phyloP scores from a whole-genome alignment of 2,329 filamentous ascomycete species.

The Magnaporthiopsis incrustans region DNA sequence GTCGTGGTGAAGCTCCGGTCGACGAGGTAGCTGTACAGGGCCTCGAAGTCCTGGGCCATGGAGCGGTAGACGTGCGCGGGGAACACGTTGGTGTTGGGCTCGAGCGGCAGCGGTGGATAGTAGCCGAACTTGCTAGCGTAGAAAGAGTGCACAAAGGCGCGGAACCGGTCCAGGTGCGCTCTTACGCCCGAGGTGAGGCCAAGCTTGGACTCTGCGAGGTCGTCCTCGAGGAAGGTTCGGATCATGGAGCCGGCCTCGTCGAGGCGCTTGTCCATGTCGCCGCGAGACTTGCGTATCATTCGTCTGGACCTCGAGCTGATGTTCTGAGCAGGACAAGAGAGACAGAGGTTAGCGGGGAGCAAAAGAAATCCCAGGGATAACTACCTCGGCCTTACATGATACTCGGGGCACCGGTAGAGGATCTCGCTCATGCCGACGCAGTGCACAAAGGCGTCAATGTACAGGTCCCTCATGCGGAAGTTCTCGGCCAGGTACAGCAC shows the following conservation, averaged over 20 bases:
- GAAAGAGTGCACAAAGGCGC: slow-evolving; percentile 57
- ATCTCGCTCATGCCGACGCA: slow-evolving; percentile 69
- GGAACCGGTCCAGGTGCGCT: slow-evolving; percentile 64
- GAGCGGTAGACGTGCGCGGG: slow-evolving; percentile 48
- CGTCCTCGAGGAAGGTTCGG: slow-evolving; percentile 61
- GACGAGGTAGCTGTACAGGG: slow-evolving; percentile 62
- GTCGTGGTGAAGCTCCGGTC: slow-evolving; percentile 47
- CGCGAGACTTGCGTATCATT: slow-evolving; percentile 53
- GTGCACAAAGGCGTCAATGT: slow-evolving; percentile 67
- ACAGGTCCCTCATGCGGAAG: slow-evolving; percentile 55
- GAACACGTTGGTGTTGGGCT: slow-evolving; percentile 36
- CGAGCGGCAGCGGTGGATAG: slow-evolving; percentile 53
- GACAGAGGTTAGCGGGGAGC: neutral
- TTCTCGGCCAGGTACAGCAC: slow-evolving; percentile 60
- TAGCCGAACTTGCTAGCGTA: slow-evolving; percentile 62
- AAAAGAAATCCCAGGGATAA: neutral
- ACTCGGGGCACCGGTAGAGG: slow-evolving; percentile 49
- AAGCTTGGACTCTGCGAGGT: slow-evolving; percentile 58
- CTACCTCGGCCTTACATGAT: slow-evolving; percentile 39
- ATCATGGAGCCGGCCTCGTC: slow-evolving; percentile 50
- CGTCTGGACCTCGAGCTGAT: slow-evolving; percentile 48
- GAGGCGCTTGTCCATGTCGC: slow-evolving; percentile 59
- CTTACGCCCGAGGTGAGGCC: slow-evolving; percentile 53
- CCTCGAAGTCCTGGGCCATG: slow-evolving; percentile 63
- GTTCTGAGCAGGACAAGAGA: slow-evolving; percentile 24